Conservation (phyloP, 106 monocot species). For the Iris macrosiphon region DNA sequence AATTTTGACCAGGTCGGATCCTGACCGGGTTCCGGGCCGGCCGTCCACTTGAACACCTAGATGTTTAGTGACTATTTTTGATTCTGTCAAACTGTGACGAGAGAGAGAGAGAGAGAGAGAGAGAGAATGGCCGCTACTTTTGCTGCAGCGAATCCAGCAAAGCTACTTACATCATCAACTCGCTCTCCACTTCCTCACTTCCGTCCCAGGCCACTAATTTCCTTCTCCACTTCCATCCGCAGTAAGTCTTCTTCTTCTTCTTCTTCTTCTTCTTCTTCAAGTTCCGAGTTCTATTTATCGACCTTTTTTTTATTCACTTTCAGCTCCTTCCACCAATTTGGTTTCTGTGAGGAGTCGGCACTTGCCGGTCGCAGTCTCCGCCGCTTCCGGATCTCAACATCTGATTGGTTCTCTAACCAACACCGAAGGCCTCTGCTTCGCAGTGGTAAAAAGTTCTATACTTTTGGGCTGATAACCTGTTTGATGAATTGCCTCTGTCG, state of each 20-base stretch:
- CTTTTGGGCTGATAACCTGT: not conserved
- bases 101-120: constrained; percentile 1
- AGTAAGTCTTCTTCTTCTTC: not conserved
- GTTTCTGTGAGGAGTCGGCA: constrained; percentile 9
- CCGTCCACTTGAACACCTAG: no score
- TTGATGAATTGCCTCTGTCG: constrained; percentile 7
- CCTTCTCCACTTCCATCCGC: constrained; percentile 11
- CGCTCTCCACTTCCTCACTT: not conserved
- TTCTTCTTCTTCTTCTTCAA: not conserved
- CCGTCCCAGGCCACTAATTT: constrained; percentile 10
- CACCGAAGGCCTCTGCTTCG: constrained; percentile 20
- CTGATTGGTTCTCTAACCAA: constrained; percentile 22
- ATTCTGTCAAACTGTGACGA: not conserved
- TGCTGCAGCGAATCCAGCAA: not conserved
- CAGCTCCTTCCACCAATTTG: constrained; percentile 8
- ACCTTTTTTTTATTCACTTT: not conserved
- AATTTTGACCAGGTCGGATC: no score
- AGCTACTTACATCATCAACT: not conserved
- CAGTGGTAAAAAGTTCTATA: constrained; percentile 16
- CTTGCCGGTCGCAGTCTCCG: not conserved
- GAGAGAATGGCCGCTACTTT: not conserved
- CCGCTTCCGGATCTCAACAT: constrained; percentile 10
- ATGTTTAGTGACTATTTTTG: no score
- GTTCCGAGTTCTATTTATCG: not conserved
- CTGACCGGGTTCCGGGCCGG: no score